These are phyloP conservation scores for Canavalia gladiata DNA, from an alignment of 306 rosid species.

Conservation along the genomic window DNA sequence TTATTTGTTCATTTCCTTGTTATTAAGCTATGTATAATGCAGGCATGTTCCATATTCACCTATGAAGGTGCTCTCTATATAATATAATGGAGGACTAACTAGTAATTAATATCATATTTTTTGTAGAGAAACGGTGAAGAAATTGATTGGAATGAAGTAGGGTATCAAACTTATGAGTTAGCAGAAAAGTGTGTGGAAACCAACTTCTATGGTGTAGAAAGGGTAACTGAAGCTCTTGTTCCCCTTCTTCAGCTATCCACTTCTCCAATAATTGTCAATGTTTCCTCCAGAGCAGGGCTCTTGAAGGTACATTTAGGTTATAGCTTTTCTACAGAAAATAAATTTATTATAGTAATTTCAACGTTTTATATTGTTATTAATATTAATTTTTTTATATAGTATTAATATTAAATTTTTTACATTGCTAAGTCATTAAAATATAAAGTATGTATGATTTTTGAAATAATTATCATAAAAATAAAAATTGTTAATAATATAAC, in stretches of 20 bases:
- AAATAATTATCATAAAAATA: too few relatives aligned
- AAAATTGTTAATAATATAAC: too few relatives aligned
- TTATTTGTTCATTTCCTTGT: conserved; percentile 5
- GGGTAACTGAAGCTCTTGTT: conserved; percentile 51
- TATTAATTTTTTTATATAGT: too few relatives aligned
- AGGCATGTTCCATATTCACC: not conserved
- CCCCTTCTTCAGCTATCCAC: conserved; percentile 54
- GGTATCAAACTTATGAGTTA: conserved; percentile 47
- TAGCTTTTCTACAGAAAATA: not conserved
- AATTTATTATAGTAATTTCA: not conserved
- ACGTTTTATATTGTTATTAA: not conserved
- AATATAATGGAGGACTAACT: conserved; percentile 1
- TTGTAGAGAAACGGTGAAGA: conserved; percentile 49
- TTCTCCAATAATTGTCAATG: conserved; percentile 55
- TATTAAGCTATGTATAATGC: not conserved
- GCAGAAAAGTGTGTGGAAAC: conserved; percentile 49
- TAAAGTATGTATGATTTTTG: too few relatives aligned
- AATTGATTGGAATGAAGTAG: conserved; percentile 42
- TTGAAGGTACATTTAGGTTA: conserved; percentile 40
- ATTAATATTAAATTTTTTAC: too few relatives aligned
- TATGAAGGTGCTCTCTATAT: not conserved
- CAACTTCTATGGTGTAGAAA: conserved; percentile 52
- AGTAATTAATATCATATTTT: not conserved
- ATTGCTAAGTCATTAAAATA: too few relatives aligned
- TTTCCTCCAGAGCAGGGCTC: conserved; percentile 50